Percentiles rank a stretch among this genome's conserved stretches.
phyloP scores from a whole-genome alignment of 2,329 filamentous ascomycete species.

The Scolecobasidium constrictum region DNA sequence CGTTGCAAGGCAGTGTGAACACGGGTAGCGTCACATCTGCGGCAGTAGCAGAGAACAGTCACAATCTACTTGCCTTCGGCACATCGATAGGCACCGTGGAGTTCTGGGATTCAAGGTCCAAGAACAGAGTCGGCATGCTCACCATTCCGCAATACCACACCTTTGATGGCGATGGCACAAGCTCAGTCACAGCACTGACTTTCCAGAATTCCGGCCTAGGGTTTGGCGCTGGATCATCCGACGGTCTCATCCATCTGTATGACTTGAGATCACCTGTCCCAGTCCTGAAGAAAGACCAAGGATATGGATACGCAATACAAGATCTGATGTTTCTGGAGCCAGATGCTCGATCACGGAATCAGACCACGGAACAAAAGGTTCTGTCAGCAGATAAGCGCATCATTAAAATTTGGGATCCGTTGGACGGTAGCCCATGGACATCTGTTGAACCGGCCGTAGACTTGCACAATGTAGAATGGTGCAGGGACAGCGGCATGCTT shows the following conservation, averaged over 20 bases:
- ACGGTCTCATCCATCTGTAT: conserved; percentile 80
- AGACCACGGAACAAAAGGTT: conserved; percentile 59
- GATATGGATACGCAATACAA: conserved; percentile 86
- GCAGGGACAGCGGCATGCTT: conserved; percentile 86
- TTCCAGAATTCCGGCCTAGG: conserved; percentile 78
- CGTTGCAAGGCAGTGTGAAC: conserved; percentile 76
- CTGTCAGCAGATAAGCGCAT: conserved; percentile 89
- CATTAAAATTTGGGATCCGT: conserved; percentile 91
- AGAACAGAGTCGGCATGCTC: conserved; percentile 69
- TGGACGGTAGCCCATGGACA: conserved; percentile 80
- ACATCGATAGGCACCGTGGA: conserved; percentile 93
- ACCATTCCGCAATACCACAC: conserved; percentile 13
- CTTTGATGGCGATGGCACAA: conserved; percentile 14
- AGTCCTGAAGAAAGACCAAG: conserved; percentile 84
- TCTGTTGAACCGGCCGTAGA: conserved; percentile 92
- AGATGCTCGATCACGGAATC: conserved; percentile 60
- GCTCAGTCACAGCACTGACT: conserved; percentile 73
- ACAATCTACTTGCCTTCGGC: conserved; percentile 86
- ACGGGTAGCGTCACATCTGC: conserved; percentile 81
- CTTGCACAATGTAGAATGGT: conserved; percentile 89
- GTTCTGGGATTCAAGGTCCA: conserved; percentile 86
- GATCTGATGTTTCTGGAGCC: conserved; percentile 58
- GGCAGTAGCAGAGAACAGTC: conserved; percentile 76
- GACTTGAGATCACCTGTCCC: conserved; percentile 83
- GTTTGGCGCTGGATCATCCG: conserved; percentile 76